Conservation (phyloP, 2,329 filamentous ascomycete genomes). For the Ascochyta rabiei region DNA sequence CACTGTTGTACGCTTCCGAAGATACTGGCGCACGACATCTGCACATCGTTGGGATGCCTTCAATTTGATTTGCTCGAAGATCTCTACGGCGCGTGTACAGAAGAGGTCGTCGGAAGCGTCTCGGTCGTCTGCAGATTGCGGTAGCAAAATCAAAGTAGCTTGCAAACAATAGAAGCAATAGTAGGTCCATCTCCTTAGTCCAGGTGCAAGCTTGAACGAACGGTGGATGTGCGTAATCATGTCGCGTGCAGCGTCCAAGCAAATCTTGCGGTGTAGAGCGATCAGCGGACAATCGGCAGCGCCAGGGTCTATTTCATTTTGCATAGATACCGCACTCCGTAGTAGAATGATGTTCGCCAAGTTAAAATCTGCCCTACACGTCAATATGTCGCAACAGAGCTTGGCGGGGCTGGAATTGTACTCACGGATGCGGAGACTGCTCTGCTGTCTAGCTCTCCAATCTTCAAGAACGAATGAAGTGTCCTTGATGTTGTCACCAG, state of each 20-base stretch:
- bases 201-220: background rate
- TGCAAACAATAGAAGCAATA: conserved; percentile 3
- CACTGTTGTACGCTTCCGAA: background rate
- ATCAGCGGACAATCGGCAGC: background rate
- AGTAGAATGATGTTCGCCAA: background rate
- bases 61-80: background rate
- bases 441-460: background rate
- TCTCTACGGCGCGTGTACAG: background rate
- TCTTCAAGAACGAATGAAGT: background rate
- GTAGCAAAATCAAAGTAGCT: background rate
- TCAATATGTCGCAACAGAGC: background rate
- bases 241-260: conserved; percentile 1
- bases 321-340: background rate
- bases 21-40: conserved; percentile 1
- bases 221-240: conserved; percentile 1
- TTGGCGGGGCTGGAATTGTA: background rate
- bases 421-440: background rate
- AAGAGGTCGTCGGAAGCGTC: background rate
- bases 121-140: background rate
- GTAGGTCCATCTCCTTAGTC: background rate
- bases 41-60: conserved; percentile 2
- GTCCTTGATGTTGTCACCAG: background rate
- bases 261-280: background rate
- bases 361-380: background rate
- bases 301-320: background rate